Evolutionary conservation across 805 yeast species (phyloP).

Genomic region (Pichia sporocuriosa): DNA sequence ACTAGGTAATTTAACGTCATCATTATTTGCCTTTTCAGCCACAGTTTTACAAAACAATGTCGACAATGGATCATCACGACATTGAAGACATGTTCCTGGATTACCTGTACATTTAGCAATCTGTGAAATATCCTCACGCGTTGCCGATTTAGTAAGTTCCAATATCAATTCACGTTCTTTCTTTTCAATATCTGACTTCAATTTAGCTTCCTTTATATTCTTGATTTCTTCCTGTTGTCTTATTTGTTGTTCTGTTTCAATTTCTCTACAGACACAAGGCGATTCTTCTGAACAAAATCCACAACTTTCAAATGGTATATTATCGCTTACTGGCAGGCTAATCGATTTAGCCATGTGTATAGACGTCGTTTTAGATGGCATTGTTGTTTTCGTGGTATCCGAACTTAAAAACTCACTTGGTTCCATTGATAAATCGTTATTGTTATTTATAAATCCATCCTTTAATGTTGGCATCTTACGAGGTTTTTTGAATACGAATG

Average conservation of each 20-base stretch:
- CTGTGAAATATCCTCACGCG: constrained; percentile 16
- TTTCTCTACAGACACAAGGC: constrained; percentile 88
- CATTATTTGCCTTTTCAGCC: constrained; percentile 32
- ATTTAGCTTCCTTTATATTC: constrained; percentile 6
- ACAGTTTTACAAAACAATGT: constrained; percentile 84
- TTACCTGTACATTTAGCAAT: constrained; percentile 65
- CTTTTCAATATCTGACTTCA: constrained; percentile 12
- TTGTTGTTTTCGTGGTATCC: constrained; percentile 2
- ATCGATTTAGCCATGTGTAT: neutral
- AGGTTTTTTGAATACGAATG: constrained; percentile 28
- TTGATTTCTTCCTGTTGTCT: constrained; percentile 1
- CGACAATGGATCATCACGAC: constrained; percentile 82
- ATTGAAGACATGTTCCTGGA: constrained; percentile 81
- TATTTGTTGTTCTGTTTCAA: constrained; percentile 37
- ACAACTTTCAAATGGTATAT: constrained; percentile 53
- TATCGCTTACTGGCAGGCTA: constrained; percentile 7
- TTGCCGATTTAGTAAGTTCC: constrained; percentile 9
- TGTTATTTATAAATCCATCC: constrained; percentile 2
- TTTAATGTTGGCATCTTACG: constrained; percentile 16
- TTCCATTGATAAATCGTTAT: neutral
- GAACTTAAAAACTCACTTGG: too few species aligned
- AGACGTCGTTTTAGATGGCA: neutral
- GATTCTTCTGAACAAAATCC: constrained; percentile 92
- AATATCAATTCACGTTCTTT: constrained; percentile 12
- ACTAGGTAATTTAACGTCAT: neutral